Base-by-base conservation (phyloP, 73 alveolate species). In the Effrenium voratum region DNA sequence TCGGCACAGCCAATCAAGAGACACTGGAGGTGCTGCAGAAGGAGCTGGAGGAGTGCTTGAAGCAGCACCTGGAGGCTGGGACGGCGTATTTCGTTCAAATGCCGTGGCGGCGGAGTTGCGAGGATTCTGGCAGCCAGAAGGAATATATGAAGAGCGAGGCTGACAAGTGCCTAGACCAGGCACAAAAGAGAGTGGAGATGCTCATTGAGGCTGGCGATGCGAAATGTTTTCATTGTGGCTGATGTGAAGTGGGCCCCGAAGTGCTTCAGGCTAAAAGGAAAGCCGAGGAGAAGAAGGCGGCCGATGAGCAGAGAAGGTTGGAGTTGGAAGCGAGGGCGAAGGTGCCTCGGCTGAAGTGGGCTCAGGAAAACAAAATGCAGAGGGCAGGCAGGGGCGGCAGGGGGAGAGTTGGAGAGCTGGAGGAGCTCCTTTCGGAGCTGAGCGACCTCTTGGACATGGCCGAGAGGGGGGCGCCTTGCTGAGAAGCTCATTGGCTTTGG, bases 41-140 rank as follows among this genome's bases (percentile, higher is more conserved):
- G 47, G 95, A 88, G n/a, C 40, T 88, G 73, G 95, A 88, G 52
- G 86, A 88, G 36, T 59, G 85, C 85, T 45, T 88, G 44, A 41
- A 88, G 32, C 72, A 57, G 34, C 95, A 88, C 47, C 43, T 88
- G n/a, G 95, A 88, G 94, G 94, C 80, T 0, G n/a, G 77, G 8
- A 41, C 12, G 41, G 47, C 46, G n/a, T 12, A 8, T 8, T 52
- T 19, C 63, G 8, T 52, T 52, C 63, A 52, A 8, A 19, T 19
- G 8, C 26, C 63, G 63, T 8, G 63, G 8, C 63, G 63, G 8
- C 8, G 26, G 63, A 19, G 63, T 52, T 52, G 19, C 63, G 22
- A 86, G 95, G 95, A 63, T 49, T 49, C 95, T 44, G 95, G 95
- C 1, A 88, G 95, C 95, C 95, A 88, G 52, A 88, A 88, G 22